Base-by-base conservation (phyloP, 2,329 filamentous ascomycete species). In the Phyllosticta paracitricarpa region DNA sequence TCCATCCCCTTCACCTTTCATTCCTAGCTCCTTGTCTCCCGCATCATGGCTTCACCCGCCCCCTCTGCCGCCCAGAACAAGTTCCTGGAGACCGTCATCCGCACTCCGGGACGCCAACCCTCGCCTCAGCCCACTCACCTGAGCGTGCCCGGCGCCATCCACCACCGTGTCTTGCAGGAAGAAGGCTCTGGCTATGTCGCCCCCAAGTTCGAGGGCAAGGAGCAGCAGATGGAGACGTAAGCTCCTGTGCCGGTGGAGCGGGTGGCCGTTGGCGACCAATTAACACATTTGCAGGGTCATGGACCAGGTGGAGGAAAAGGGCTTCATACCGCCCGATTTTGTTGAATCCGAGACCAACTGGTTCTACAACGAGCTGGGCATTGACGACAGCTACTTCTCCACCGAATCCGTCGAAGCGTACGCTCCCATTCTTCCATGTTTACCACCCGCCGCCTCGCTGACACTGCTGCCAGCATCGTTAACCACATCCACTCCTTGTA, bases 291-390 rank as follows among this genome's bases (percentile, higher is more conserved):
- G 53, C 65, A 90, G 70, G 54, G 92, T 97, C 72, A 91, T 91
- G 84, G 86, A 88, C 66, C 79, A 87, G 71, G 85, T 97, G 67
- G 82, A 85, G 70, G 83, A 87, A 66, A 89, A 87, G 71, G 89
- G 87, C 63, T 97, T 95, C 83, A 89, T 99, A 64, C 94, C 94
- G 1, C 82, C 84, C 62, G 81, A 88, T 58, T 89, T 96, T 66
- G 83, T 97, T 65, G 89, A 95, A 65, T 82, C 86, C 26, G 92
- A 99, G 77, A 89, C 92, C 58, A 82, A 85, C 63, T 99, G 94
- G 93, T 99, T 99, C 81, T 99, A 99, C 80, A 89, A 94, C 73
- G 89, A 95, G 75, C 85, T 99, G 25, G 94, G 94, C 68, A 99
- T 99, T 69, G 94, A 99, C 71, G 94, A 97, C 81, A 93, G 96